phyloP scores from a whole-genome alignment of 2,329 filamentous ascomycete species.

The Fusarium robinianum region DNA sequence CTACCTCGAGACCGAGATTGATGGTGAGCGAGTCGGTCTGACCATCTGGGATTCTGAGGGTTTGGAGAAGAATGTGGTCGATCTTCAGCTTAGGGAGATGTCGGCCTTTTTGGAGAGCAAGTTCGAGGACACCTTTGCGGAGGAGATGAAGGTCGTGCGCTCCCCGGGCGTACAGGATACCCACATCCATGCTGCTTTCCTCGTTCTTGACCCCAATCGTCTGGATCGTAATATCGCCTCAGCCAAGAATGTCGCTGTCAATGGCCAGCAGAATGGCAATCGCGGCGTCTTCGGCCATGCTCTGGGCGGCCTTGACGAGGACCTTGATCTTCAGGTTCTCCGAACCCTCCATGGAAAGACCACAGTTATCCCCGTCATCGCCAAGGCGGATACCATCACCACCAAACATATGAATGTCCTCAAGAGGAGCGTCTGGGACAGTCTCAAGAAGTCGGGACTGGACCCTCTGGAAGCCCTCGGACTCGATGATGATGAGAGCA shows the following conservation, averaged over 20 bases:
- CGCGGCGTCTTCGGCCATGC: slow-evolving; percentile 46
- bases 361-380: slow-evolving; percentile 91
- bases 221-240: slow-evolving; percentile 81
- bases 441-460: slow-evolving; percentile 80
- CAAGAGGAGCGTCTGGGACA: slow-evolving; percentile 88
- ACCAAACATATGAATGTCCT: slow-evolving; percentile 89
- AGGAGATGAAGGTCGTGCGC: slow-evolving; percentile 96
- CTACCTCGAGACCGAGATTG: slow-evolving; percentile 93
- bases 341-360: slow-evolving; percentile 90
- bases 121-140: slow-evolving; percentile 95
- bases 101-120: slow-evolving; percentile 93
- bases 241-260: slow-evolving; percentile 58
- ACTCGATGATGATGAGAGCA: slow-evolving; percentile 73
- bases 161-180: slow-evolving; percentile 93
- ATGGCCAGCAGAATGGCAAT: slow-evolving; percentile 57
- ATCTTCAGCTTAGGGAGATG: slow-evolving; percentile 91
- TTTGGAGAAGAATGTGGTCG: slow-evolving; percentile 91
- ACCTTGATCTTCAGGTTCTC: slow-evolving; percentile 88
- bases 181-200: slow-evolving; percentile 94
- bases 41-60: slow-evolving; percentile 98
- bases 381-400: slow-evolving; percentile 97
- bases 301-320: slow-evolving; percentile 78
- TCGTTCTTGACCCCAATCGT: slow-evolving; percentile 84
- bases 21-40: slow-evolving; percentile 86
- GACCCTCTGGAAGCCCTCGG: slow-evolving; percentile 88